A percentile compares a stretch with the other conserved stretches of the same genome.
Conservation (phyloP, 495 filamentous ascomycete genomes). For the Neurospora tetrasperma region DNA sequence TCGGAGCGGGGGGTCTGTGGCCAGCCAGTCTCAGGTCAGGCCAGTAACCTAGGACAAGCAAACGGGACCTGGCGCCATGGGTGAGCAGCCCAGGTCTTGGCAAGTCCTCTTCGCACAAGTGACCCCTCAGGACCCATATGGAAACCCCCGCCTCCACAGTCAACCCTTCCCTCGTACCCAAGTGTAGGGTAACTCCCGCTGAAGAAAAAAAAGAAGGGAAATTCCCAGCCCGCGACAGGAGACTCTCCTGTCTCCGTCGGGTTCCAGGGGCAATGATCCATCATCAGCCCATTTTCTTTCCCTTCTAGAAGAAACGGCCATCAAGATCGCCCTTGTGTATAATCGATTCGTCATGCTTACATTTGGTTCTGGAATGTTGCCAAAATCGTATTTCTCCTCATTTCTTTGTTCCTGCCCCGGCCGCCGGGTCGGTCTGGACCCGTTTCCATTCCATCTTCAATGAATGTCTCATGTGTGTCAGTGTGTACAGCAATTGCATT, state of each 20-base stretch:
- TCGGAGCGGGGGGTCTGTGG: neutral
- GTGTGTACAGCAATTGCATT: neutral
- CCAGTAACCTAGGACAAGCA: neutral
- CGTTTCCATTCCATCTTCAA: neutral
- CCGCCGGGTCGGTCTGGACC: neutral
- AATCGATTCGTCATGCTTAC: neutral
- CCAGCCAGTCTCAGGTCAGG: neutral
- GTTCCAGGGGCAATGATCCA: neutral
- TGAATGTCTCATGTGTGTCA: neutral
- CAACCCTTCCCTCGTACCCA: no score
- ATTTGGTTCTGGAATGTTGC: neutral
- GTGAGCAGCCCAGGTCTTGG: neutral
- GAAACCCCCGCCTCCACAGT: neutral
- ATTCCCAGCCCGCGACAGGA: neutral
- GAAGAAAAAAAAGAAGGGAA: neutral
- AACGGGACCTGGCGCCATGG: neutral
- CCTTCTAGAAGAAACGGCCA: neutral
- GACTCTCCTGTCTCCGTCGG: neutral
- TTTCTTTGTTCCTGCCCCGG: neutral
- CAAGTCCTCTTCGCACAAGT: neutral
- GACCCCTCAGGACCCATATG: neutral
- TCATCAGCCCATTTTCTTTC: neutral
- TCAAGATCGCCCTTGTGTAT: neutral
- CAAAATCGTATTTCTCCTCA: neutral
- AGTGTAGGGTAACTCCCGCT: no score